phyloP scores from a whole-genome alignment of 139 green algal genomes.

The Mesotaenium endlicherianum region DNA sequence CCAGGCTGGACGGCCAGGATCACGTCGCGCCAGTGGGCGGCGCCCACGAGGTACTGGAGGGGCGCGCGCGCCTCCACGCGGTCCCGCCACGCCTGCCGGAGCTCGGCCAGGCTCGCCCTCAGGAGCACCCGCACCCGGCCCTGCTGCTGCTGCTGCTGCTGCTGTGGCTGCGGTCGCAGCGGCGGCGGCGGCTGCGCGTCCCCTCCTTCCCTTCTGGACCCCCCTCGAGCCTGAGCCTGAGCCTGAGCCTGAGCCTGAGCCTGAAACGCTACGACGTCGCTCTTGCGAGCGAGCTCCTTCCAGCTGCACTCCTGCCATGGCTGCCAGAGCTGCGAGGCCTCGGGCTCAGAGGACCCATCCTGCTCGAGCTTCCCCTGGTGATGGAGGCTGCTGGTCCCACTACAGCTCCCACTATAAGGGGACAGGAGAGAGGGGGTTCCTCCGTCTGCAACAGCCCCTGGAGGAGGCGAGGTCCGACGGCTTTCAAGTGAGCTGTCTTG shows the following conservation, averaged over 20 bases:
- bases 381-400: background rate
- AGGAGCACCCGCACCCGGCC: background rate
- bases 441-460: background rate
- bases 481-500: too few relatives aligned
- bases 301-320: background rate
- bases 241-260: background rate
- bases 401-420: background rate
- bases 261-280: constrained; percentile 6
- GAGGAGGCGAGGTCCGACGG: background rate
- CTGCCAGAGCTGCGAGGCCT: too few relatives aligned
- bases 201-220: background rate
- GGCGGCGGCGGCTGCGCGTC: background rate
- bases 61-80: constrained; percentile 68
- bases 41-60: constrained; percentile 83
- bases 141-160: background rate
- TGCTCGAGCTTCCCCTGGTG: background rate
- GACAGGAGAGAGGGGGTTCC: background rate
- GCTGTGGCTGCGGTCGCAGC: constrained; percentile 1
- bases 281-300: background rate
- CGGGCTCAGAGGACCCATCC: background rate
- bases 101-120: constrained; percentile 22
- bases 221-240: background rate
- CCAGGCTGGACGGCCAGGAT: constrained; percentile 73
- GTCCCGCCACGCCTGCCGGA: constrained; percentile 31
- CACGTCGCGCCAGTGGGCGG: constrained; percentile 80